phyloP scores from a whole-genome alignment of 2,329 filamentous ascomycete genomes.

The Coniosporium tulheliwenetii region DNA sequence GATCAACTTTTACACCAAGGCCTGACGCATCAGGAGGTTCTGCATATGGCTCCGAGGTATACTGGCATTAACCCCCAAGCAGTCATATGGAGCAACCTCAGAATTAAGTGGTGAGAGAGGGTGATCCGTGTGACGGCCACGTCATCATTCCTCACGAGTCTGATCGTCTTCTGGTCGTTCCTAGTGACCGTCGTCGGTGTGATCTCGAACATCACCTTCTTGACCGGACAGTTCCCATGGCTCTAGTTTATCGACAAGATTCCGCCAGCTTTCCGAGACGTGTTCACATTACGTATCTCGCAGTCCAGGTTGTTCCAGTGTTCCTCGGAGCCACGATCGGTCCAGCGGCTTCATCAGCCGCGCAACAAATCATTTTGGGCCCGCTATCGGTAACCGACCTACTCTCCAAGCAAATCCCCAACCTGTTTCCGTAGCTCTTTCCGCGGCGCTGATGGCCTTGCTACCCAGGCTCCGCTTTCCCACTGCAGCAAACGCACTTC shows the following conservation, averaged over 20 bases:
- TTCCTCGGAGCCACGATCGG: slow-evolving; percentile 77
- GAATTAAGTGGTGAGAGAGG: slow-evolving; percentile 74
- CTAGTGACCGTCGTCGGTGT: slow-evolving; percentile 66
- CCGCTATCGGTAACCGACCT: too few relatives aligned
- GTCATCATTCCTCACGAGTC: slow-evolving; percentile 52
- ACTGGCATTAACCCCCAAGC: slow-evolving; percentile 71
- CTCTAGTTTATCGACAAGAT: slow-evolving; percentile 59
- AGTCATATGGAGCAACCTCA: slow-evolving; percentile 75
- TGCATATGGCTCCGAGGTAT: slow-evolving; percentile 76
- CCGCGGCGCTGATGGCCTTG: too few relatives aligned
- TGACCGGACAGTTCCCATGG: slow-evolving; percentile 49
- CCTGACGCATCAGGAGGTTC: slow-evolving; percentile 69
- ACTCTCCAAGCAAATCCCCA: too few relatives aligned
- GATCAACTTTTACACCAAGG: too few relatives aligned
- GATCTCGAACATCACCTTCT: slow-evolving; percentile 67
- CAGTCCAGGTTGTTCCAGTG: slow-evolving; percentile 79
- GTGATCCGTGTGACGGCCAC: slow-evolving; percentile 57
- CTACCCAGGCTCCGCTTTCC: too few relatives aligned
- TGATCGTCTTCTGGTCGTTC: slow-evolving; percentile 79
- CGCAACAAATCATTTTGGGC: slow-evolving; percentile 46
- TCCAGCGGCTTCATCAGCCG: slow-evolving; percentile 61
- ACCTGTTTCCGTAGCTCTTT: too few relatives aligned
- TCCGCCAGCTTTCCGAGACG: slow-evolving; percentile 56
- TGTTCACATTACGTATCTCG: slow-evolving; percentile 89
- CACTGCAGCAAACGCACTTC: too few relatives aligned